Percentiles rank a stretch among this genome's conserved stretches.
phyloP scores from a whole-genome alignment of 306 rosid species.

The Ormosia semicastrata region DNA sequence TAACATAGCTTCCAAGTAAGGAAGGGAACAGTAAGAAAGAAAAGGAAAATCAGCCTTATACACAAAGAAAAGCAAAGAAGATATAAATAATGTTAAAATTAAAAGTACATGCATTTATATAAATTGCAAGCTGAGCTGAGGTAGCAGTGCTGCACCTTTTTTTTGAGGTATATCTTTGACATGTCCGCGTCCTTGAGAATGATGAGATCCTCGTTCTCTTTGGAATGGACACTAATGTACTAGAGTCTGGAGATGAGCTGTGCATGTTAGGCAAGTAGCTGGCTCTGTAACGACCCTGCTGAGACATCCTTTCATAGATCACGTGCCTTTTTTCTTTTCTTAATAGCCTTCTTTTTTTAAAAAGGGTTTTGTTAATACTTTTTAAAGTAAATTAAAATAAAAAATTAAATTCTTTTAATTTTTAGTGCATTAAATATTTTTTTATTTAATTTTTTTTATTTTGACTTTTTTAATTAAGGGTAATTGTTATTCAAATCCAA shows the following conservation, averaged over 20 bases:
- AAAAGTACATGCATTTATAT: conserved; percentile 25
- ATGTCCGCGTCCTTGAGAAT: conserved; percentile 16
- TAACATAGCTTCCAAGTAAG: conserved; percentile 42
- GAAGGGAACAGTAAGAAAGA: conserved; percentile 24
- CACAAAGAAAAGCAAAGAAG: conserved; percentile 18
- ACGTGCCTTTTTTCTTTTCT: conserved; percentile 42
- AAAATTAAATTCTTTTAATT: no score
- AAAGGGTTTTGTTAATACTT: no score
- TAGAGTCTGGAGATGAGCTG: conserved; percentile 61
- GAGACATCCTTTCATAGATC: conserved; percentile 44
- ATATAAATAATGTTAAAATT: not conserved
- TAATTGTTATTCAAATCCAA: no score
- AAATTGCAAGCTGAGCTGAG: conserved; percentile 16
- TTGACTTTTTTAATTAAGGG: no score
- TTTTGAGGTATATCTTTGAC: conserved; percentile 16
- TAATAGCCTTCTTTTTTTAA: conserved; percentile 6
- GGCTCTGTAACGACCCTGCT: conserved; percentile 47
- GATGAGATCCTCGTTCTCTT: conserved; percentile 8
- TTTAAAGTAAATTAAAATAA: no score
- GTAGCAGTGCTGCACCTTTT: not conserved
- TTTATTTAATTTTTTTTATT: no score
- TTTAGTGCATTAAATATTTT: no score
- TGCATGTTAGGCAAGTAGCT: conserved; percentile 62
- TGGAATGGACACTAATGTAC: conserved; percentile 15
- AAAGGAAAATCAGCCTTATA: conserved; percentile 41